These are phyloP conservation scores for Ampelomyces quisqualis DNA, from an alignment of 2,329 filamentous ascomycete genomes.

Conservation along the genomic window DNA sequence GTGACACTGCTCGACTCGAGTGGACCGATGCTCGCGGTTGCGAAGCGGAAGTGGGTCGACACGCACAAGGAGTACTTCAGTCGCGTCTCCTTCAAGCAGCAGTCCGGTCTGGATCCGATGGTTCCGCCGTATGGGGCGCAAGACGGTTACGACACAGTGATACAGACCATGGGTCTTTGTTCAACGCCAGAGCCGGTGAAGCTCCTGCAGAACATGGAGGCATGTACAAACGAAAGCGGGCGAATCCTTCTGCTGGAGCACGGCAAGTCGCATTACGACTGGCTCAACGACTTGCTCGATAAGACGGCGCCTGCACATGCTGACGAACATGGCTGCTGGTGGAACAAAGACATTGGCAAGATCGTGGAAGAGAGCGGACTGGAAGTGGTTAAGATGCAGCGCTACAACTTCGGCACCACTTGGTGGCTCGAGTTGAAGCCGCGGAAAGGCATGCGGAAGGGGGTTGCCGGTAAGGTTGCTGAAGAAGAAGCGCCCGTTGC, in stretches of 20 bases:
- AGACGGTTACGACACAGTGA: slow-evolving; percentile 51
- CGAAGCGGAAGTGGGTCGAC: slow-evolving; percentile 51
- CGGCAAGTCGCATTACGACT: slow-evolving; percentile 50
- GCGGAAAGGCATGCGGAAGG: slow-evolving; percentile 31
- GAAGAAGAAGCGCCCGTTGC: slow-evolving; percentile 18
- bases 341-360: slow-evolving; percentile 54
- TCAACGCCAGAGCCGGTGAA: slow-evolving; percentile 49
- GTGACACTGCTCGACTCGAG: slow-evolving; percentile 52
- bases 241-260: slow-evolving; percentile 53
- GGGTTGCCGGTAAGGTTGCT: slow-evolving; percentile 9
- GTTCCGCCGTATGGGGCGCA: slow-evolving; percentile 44
- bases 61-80: slow-evolving; percentile 43
- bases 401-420: slow-evolving; percentile 53
- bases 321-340: slow-evolving; percentile 54
- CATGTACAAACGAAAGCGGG: slow-evolving; percentile 46
- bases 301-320: slow-evolving; percentile 51
- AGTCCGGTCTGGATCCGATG: slow-evolving; percentile 48
- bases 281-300: slow-evolving; percentile 52
- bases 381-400: slow-evolving; percentile 49
- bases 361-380: slow-evolving; percentile 52
- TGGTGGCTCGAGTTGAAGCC: slow-evolving; percentile 53
- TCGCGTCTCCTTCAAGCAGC: slow-evolving; percentile 47
- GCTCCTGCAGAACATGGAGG: slow-evolving; percentile 49
- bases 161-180: slow-evolving; percentile 56
- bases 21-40: slow-evolving; percentile 51